Base-by-base conservation (phyloP, 495 filamentous ascomycete genomes). In the Aspergillus mulundensis region DNA sequence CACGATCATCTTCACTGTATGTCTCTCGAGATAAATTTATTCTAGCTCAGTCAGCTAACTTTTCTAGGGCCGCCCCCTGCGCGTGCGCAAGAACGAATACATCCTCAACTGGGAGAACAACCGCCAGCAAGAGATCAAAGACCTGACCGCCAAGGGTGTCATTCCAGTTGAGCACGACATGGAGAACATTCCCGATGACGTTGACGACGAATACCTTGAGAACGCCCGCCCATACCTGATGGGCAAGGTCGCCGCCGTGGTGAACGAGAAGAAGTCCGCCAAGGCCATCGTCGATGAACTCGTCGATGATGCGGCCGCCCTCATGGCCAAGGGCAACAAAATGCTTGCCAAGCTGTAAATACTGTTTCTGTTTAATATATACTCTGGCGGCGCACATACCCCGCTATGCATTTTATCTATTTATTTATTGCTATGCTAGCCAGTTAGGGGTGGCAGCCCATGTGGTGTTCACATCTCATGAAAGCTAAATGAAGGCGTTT, bases 71-170 rank as follows among this genome's bases (percentile, higher is more conserved):
- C 90, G 94, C 43, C 94, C 94, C 39, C 79, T 98, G 57, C 88
- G 94, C 58, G 94, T 98, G 53, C 87, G 92, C 61, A 92, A 84
- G 62, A 98, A 97, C 76, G 63, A 84, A 7, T 98, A 97, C 72
- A 97, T 98, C 66, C 54, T 82, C 65, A 90, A 96, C 78, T 98
- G 95, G 94, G 94, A 98, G 78, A 85, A 88, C 66, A 91, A 96
- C 77, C 87, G 94, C 60, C 70, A 77, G 50, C 74, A 81, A 12
- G 94, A 98, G 76, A 96, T 98, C 74, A 94, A 91, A 79, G 78
- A 93, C 62, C 84, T 97, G 43, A 95, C 92, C 8, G 64, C 81
- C 63, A 87, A 93, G 82, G 94, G 94, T 69, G 75, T 87, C 60
- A 89, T 98, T 62, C 94, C 94, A 24, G 95, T 91, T 42, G 94